Percentiles rank a stretch among this genome's conserved stretches.
These are phyloP conservation scores for Harringtonia lauricola DNA, from an alignment of 2,329 filamentous ascomycete species.

Conservation along the genomic window DNA sequence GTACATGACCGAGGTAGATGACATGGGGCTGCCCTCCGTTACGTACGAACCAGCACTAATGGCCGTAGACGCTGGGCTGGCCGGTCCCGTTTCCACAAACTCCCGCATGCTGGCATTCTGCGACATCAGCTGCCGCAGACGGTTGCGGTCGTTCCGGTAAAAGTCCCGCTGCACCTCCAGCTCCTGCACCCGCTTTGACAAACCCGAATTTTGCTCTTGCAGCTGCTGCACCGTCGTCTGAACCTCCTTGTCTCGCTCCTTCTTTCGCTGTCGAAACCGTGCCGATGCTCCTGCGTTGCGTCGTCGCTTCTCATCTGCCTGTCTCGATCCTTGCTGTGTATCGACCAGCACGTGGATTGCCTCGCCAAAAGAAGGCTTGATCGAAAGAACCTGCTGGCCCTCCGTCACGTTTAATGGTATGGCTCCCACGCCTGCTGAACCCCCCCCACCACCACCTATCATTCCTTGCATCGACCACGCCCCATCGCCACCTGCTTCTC, in stretches of 20 bases:
- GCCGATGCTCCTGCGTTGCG: slow-evolving; percentile 80
- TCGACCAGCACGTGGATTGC: slow-evolving; percentile 58
- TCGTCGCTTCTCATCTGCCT: slow-evolving; percentile 75
- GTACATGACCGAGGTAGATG: not conserved
- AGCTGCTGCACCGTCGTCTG: slow-evolving; percentile 57
- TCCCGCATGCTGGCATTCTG: slow-evolving; percentile 46
- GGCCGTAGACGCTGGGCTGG: slow-evolving; percentile 32
- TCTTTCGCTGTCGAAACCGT: slow-evolving; percentile 68
- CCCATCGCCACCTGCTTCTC: too few relatives aligned
- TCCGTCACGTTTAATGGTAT: too few relatives aligned
- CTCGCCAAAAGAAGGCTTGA: slow-evolving; percentile 26
- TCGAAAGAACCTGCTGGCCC: slow-evolving; percentile 20
- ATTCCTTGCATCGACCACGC: too few relatives aligned
- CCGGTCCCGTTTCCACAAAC: slow-evolving; percentile 37
- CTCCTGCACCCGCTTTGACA: slow-evolving; percentile 41
- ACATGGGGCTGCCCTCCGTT: slow-evolving; percentile 24
- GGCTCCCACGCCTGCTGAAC: too few relatives aligned
- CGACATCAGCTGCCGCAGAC: slow-evolving; percentile 54
- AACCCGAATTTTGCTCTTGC: slow-evolving; percentile 56
- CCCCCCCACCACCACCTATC: too few relatives aligned
- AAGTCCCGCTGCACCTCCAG: slow-evolving; percentile 56
- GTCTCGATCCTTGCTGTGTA: slow-evolving; percentile 68
- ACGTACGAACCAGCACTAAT: slow-evolving; percentile 23
- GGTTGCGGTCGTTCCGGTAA: slow-evolving; percentile 62
- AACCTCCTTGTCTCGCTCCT: slow-evolving; percentile 69